phyloP scores from a whole-genome alignment of 179 eudicot species.

The Amaranthus tricolor region DNA sequence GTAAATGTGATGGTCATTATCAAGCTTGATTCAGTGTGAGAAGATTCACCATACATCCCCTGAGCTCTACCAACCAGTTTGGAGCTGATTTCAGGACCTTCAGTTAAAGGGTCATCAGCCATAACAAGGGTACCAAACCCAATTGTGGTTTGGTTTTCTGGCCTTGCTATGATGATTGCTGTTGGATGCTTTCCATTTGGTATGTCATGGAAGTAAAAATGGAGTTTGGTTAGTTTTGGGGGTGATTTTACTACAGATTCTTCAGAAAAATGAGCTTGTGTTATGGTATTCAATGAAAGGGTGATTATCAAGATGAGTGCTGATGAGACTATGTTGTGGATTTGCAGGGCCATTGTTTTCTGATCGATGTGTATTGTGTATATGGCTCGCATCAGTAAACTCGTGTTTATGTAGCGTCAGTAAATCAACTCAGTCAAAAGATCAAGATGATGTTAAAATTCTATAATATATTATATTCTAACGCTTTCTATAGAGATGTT shows the following conservation, averaged over 20 bases:
- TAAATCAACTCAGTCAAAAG: no score
- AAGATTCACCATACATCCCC: constrained; percentile 41
- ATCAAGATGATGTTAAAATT: no score
- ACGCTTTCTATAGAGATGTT: no score
- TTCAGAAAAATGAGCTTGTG: constrained; percentile 12
- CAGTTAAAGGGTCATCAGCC: constrained; percentile 40
- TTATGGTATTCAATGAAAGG: constrained; percentile 13
- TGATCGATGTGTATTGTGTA: no score
- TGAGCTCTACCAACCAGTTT: constrained; percentile 53
- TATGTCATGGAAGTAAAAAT: constrained; percentile 51
- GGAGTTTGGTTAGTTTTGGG: constrained; percentile 42
- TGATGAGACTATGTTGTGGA: no score
- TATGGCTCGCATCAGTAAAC: no score
- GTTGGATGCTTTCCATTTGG: constrained; percentile 44
- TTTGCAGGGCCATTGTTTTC: no score
- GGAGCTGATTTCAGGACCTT: constrained; percentile 29
- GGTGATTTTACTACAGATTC: not conserved
- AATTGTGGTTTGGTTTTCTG: constrained; percentile 25
- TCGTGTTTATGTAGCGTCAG: no score
- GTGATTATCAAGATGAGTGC: not conserved
- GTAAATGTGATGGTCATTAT: constrained; percentile 41
- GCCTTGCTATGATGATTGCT: constrained; percentile 31
- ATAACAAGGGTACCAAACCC: constrained; percentile 40
- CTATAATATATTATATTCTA: no score
- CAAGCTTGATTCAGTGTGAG: constrained; percentile 24